These are phyloP conservation scores for Hypoxylon perforatum DNA, from an alignment of 495 filamentous ascomycete genomes.

Conservation along the genomic window DNA sequence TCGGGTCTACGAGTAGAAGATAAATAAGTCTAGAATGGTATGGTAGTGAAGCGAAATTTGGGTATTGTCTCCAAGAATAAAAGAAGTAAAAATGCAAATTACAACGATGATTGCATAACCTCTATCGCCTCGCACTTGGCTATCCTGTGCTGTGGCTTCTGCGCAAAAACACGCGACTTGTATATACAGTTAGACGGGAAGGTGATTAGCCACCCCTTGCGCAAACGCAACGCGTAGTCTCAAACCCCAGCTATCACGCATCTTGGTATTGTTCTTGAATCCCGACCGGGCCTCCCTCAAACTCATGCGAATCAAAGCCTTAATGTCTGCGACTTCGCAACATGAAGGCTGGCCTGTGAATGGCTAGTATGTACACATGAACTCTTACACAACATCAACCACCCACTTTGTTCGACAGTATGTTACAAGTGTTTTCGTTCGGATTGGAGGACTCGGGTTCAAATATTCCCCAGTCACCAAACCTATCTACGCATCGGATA, in stretches of 20 bases:
- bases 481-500: not conserved
- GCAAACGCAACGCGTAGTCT: not conserved
- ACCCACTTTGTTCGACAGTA: constrained; percentile 31
- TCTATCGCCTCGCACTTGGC: constrained; percentile 18
- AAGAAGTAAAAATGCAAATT: not conserved
- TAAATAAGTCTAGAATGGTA: constrained; percentile 46
- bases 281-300: not conserved
- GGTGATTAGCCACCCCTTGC: not conserved
- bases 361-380: constrained; percentile 44
- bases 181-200: constrained; percentile 28
- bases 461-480: too few species aligned
- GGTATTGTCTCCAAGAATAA: not conserved
- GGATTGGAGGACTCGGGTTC: too few species aligned
- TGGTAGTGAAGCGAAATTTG: not conserved
- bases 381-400: constrained; percentile 37
- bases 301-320: not conserved
- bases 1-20: constrained; percentile 85
- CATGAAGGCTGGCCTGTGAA: not conserved
- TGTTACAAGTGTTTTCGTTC: constrained; percentile 33
- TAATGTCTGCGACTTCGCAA: not conserved
- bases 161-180: constrained; percentile 3
- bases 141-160: constrained; percentile 29
- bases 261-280: not conserved
- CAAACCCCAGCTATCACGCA: not conserved
- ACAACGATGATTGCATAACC: not conserved